Base-by-base conservation (phyloP, 176 grass and related monocot species). In the Triticum timopheevii region DNA sequence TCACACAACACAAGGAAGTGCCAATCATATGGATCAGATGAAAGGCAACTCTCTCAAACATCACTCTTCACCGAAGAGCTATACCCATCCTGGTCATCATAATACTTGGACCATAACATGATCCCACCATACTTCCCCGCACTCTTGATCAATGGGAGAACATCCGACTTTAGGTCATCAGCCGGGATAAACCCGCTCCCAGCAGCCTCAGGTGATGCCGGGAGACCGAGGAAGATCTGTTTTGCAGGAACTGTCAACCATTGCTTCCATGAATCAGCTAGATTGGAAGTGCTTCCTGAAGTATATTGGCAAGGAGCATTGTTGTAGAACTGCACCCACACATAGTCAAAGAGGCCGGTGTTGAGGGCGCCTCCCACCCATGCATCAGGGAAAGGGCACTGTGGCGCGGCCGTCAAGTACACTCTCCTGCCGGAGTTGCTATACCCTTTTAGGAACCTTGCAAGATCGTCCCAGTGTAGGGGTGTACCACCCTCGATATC, bases 31-130 rank as follows among this genome's bases (percentile, higher is more conserved):
- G 13, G 50, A 17, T 52, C 5, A 16, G 13, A 44, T 12, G 39
- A 40, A 71, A 16, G 11, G 1, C 34, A n/a, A 39, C 19, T 9
- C 35, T 71, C 17, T 71, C 68, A 71, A 6, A 71, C 68, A 40
- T 71, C 68, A 71, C 4, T 71, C 68, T 71, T 71, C 19, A 71
- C 35, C 34, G 68, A 71, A 71, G 68, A 71, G 4, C 20, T 71
- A 1, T 71, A 71, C 0, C 35, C 68, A 39, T 71, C 68, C 35
- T 71, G 68, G 68, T 71, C 68, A 71, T 71, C 68, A 71, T 71
- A 71, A 19, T 71, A 71, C 68, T 71, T 71, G 68, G 68, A 71
- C 68, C 68, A 71, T 10, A 71, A 39, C 68, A 71, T 71, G 68
- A 71, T 71, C 34, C 68, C 68, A 12, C 68, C 68, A 71, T 71